Conservation (phyloP, 768 basidiomycete species). For the Tephrocybe sp. region DNA sequence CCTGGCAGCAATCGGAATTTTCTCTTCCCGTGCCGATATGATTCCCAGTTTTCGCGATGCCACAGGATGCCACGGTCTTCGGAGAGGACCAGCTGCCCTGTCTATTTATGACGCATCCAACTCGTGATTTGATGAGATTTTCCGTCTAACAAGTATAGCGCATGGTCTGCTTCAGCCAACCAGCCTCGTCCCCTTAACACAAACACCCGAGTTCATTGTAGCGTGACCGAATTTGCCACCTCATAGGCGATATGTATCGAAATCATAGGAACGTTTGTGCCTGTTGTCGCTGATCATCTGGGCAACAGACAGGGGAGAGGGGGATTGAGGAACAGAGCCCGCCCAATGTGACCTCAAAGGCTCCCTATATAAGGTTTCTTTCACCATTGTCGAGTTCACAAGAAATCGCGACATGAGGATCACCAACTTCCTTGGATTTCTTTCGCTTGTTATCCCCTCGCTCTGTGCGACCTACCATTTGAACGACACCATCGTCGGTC, state of each 20-base stretch:
- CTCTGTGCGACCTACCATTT: constrained; percentile 38
- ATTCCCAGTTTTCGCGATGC: too few species aligned
- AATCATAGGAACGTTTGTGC: background rate
- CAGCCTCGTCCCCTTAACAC: too few species aligned
- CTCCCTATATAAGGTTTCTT: constrained; percentile 1
- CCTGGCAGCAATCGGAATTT: too few species aligned
- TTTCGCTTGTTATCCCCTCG: constrained; percentile 1
- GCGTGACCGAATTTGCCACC: background rate
- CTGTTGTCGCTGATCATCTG: constrained; percentile 7
- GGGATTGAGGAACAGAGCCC: background rate
- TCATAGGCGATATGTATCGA: constrained; percentile 6
- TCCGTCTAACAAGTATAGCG: background rate
- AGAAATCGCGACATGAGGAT: constrained; percentile 3
- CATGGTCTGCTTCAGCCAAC: too few species aligned
- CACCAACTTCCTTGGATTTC: background rate
- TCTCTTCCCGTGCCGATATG: too few species aligned
- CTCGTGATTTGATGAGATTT: background rate
- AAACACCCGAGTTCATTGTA: too few species aligned
- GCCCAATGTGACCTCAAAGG: constrained; percentile 7
- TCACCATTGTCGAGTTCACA: background rate
- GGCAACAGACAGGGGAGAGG: background rate
- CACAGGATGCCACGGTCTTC: too few species aligned
- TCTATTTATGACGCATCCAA: too few species aligned
- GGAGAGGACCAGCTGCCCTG: too few species aligned
- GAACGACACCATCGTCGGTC: constrained; percentile 42